Conservation (phyloP, 2,329 filamentous ascomycete genomes). For the Fusarium sp. region DNA sequence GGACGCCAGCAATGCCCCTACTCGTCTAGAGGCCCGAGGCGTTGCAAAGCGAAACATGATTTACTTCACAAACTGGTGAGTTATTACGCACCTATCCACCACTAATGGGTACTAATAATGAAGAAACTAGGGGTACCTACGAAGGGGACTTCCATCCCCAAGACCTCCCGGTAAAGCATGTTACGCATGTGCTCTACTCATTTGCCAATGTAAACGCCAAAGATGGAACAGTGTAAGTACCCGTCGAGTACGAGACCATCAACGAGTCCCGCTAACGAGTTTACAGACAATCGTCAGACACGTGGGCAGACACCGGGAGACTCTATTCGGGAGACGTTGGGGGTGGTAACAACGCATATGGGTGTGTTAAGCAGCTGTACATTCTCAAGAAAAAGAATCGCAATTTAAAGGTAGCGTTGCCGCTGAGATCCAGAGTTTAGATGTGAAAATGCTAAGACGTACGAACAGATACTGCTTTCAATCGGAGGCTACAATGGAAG, state of each 20-base stretch:
- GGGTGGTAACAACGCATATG: conserved; percentile 77
- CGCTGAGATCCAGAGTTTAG: not conserved
- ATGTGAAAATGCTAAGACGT: conserved; percentile 17
- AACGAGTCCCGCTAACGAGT: not conserved
- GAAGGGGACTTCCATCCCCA: conserved; percentile 73
- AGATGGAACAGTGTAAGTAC: conserved; percentile 60
- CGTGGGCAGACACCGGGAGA: conserved; percentile 67
- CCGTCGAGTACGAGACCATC: too few species aligned
- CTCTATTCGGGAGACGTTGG: conserved; percentile 73
- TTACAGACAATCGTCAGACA: conserved; percentile 41
- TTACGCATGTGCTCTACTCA: conserved; percentile 79
- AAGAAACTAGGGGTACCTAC: conserved; percentile 73
- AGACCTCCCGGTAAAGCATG: conserved; percentile 71
- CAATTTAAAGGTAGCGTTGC: conserved; percentile 70
- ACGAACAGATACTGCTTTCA: conserved; percentile 22
- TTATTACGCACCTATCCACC: not conserved
- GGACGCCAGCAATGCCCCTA: conserved; percentile 10
- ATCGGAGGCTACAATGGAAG: conserved; percentile 85
- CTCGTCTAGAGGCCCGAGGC: conserved; percentile 29
- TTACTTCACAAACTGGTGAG: conserved; percentile 67
- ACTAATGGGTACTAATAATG: conserved; percentile 17
- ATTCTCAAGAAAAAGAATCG: conserved; percentile 80
- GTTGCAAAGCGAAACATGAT: conserved; percentile 53
- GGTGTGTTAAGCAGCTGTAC: conserved; percentile 80
- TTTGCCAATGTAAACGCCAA: conserved; percentile 58